A percentile compares a stretch with the other conserved stretches of the same genome.
These are phyloP conservation scores for Clavispora asparagi DNA, from an alignment of 805 yeast genomes.

Conservation along the genomic window DNA sequence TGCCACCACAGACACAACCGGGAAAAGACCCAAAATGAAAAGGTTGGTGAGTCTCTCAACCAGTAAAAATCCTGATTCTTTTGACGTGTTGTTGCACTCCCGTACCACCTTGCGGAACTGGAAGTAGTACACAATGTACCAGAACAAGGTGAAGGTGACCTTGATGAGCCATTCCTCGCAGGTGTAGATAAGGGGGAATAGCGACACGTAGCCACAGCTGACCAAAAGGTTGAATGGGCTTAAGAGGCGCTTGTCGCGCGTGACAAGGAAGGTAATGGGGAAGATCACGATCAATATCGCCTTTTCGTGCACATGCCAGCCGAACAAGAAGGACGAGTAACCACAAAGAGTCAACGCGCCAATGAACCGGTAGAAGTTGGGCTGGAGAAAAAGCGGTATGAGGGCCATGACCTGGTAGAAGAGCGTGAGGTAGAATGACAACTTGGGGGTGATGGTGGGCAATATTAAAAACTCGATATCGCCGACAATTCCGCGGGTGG, in stretches of 20 bases:
- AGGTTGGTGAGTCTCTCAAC: slow-evolving; percentile 60
- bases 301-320: slow-evolving; percentile 99
- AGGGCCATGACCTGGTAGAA: slow-evolving; percentile 79
- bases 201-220: slow-evolving; percentile 77
- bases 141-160: slow-evolving; percentile 68
- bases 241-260: slow-evolving; percentile 65
- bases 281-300: slow-evolving; percentile 86
- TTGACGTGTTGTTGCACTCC: slow-evolving; percentile 38
- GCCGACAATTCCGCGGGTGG: slow-evolving; percentile 86
- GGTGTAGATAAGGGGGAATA: slow-evolving; percentile 82
- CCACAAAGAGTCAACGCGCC: slow-evolving; percentile 89
- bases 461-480: slow-evolving; percentile 78
- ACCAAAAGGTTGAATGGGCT: slow-evolving; percentile 67
- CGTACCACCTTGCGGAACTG: slow-evolving; percentile 67
- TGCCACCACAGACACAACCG: slow-evolving; percentile 46
- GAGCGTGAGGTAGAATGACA: slow-evolving; percentile 75
- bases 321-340: slow-evolving; percentile 84
- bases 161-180: slow-evolving; percentile 78
- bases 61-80: slow-evolving; percentile 35
- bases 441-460: slow-evolving; percentile 73
- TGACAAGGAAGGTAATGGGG: slow-evolving; percentile 77
- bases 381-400: slow-evolving; percentile 62
- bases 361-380: slow-evolving; percentile 71
- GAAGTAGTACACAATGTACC: slow-evolving; percentile 75
- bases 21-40: slow-evolving; percentile 63